These are phyloP conservation scores for Chrysoporthe deuterocubensis DNA, from an alignment of 2,329 filamentous ascomycete genomes.

Conservation along the genomic window DNA sequence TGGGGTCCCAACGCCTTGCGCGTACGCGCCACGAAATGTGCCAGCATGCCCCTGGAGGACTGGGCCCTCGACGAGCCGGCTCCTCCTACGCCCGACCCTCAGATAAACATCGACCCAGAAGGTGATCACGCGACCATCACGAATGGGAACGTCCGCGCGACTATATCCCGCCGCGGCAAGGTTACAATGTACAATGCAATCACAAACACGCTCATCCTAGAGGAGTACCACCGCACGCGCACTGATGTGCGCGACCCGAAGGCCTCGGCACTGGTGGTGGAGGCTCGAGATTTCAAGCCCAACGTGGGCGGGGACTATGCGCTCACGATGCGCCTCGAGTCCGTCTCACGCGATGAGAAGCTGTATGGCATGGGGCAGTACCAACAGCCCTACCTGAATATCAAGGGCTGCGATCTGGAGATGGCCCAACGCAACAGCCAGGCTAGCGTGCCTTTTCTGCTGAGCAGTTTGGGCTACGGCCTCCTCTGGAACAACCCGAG, in stretches of 20 bases:
- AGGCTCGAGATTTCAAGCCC: constrained; percentile 62
- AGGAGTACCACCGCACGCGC: constrained; percentile 57
- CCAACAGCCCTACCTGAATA: constrained; percentile 65
- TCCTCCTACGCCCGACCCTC: constrained; percentile 25
- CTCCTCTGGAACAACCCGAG: constrained; percentile 70
- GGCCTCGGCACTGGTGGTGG: constrained; percentile 59
- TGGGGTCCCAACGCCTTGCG: constrained; percentile 54
- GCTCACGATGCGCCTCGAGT: constrained; percentile 63
- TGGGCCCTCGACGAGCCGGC: constrained; percentile 44
- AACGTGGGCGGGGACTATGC: constrained; percentile 57
- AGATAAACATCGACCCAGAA: constrained; percentile 30
- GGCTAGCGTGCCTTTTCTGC: constrained; percentile 65
- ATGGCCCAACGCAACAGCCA: constrained; percentile 70
- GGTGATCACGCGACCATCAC: constrained; percentile 43
- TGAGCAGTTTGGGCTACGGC: constrained; percentile 65
- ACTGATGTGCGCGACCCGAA: constrained; percentile 59
- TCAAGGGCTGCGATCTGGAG: constrained; percentile 66
- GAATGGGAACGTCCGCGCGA: constrained; percentile 54
- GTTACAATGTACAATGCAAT: constrained; percentile 49
- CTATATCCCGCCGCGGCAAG: constrained; percentile 52
- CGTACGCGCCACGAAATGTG: constrained; percentile 49
- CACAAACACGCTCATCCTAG: constrained; percentile 48
- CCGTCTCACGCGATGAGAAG: constrained; percentile 56
- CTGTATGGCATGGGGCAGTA: constrained; percentile 75
- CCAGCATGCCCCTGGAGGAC: constrained; percentile 41